These are phyloP conservation scores for Darksidea phi DNA, from an alignment of 495 filamentous ascomycete species.

Conservation along the genomic window DNA sequence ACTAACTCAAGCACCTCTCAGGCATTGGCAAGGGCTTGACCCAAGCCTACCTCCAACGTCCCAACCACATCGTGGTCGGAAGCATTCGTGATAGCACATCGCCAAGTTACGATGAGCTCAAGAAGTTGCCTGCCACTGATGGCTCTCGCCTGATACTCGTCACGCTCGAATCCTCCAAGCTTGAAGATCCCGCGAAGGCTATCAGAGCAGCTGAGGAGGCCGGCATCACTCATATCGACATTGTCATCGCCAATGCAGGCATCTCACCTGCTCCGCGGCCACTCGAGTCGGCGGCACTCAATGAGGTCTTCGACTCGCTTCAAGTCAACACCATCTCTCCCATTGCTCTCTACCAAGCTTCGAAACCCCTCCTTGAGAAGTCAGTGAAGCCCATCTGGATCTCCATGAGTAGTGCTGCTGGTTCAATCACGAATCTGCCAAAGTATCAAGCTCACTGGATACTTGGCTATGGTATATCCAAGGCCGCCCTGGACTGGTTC, in stretches of 20 bases:
- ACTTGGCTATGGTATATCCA: too few species aligned
- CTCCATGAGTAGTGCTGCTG: too few species aligned
- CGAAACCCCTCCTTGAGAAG: neutral
- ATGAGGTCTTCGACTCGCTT: neutral
- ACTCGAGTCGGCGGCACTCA: neutral
- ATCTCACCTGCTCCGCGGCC: neutral
- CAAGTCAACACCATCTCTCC: neutral
- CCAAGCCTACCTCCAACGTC: constrained; percentile 1
- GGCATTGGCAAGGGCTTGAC: constrained; percentile 14
- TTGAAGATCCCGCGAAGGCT: neutral
- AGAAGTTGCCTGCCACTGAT: constrained; percentile 3
- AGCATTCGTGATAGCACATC: constrained; percentile 1
- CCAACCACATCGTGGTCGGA: constrained; percentile 14
- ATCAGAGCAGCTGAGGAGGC: neutral
- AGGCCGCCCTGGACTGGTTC: too few species aligned
- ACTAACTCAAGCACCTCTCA: neutral
- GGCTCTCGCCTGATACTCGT: constrained; percentile 9
- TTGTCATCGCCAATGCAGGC: constrained; percentile 20
- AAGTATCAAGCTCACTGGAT: too few species aligned
- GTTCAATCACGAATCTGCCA: too few species aligned
- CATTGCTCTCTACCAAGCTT: constrained; percentile 5
- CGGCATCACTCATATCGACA: constrained; percentile 6
- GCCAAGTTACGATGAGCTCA: neutral
- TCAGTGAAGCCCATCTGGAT: neutral
- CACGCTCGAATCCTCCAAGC: neutral